Evolutionary conservation across 2,329 filamentous ascomycete genomes (phyloP), one percentile per base, ranked within the genome.

Genomic region (Dactylellina sp.): DNA sequence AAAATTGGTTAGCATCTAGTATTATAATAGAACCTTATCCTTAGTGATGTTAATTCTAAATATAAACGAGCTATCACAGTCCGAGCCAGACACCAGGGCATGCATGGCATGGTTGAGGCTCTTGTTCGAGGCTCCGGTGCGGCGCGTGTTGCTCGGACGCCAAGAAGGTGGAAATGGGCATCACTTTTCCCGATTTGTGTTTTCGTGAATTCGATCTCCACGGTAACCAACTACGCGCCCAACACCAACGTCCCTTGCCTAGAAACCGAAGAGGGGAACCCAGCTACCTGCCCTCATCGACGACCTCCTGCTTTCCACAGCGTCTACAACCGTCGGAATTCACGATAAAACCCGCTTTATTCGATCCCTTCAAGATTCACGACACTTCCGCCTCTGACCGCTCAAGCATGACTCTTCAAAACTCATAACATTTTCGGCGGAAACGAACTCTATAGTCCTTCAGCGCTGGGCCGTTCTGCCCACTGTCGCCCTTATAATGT

Each of bases 401-500:
- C 39, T 6, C 52, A 44, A 71, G 57, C 11, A 71, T 71, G 65
- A 57, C 35, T 22, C 25, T 42, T 46, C 5, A 22, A 57, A 50
- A 39, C 49, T 16, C 18, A 18, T 66, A 66, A 44, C 25, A n/a
- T 5, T n/a, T 37, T 18, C 14, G 35, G n/a, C 35, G 52, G 20
- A 55, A 4, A 4, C 24, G 16, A 35, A 39, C 28, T 35, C 25
- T 47, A 20, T 37, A 28, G 9, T 32, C 6, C 47, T 16, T 32
- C 40, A 22, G 49, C 24, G 9, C 12, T 12, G 42, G 6, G 42
- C 18, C 42, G 16, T 20, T 22, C 16, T 11, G 6, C 16, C 42
- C 25, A 35, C 5, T 7, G 14, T 1, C n/a, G 35, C 57, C 37
- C 40, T 11, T 9, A 39, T 28, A 20, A 57, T 52, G 55, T 39